Base-by-base conservation (phyloP, 371 early-diverging fungal species). In the Funneliformis caledonium region DNA sequence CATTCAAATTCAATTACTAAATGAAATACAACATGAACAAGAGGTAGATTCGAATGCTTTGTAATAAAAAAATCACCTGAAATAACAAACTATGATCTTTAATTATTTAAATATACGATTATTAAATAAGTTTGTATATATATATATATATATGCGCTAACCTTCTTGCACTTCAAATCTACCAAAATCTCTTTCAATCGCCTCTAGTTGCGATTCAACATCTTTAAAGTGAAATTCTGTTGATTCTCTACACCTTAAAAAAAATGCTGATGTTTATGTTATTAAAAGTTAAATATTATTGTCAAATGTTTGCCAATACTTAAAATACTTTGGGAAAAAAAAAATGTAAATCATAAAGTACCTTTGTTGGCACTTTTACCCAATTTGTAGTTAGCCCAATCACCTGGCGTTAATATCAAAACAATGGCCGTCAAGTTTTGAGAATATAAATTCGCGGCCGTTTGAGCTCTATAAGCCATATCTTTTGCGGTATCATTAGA, bases 181-280 rank as follows among this genome's bases (percentile, higher is more conserved):
- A 43, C 78, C 70, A 19, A 92, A 88, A 50, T 89, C 90, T 2
- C 87, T 83, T 79, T 90, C 88, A 48, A 93, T 86, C 1, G 80
- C 76, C 45, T 84, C 83, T 50, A 94, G 77, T 82, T 95, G 95
- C 2, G 85, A 82, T 74, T 92, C 93, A 14, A 94, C 85, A 80
- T 90, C 87, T 12, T 92, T 88, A 82, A 94, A 94, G 84, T 95
- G 95, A 60, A 94, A 91, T 78, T 95, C 95, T 0, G 93, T 93
- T 19, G 93, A 89, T 31, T 88, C 87, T 75, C 87, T 88, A 82
- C 93, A 93, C 50, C 90, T 86, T 65, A 87, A 84, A 83, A 94
- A 92, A 45, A 95, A 85, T 8, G 88, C 93, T 91, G 72, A 11
- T 14, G 31, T 19, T 22, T 52, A 52, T 33, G 14, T 22, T 10